Base-by-base conservation (phyloP, 805 yeast genomes). In the Saturnispora diversa region DNA sequence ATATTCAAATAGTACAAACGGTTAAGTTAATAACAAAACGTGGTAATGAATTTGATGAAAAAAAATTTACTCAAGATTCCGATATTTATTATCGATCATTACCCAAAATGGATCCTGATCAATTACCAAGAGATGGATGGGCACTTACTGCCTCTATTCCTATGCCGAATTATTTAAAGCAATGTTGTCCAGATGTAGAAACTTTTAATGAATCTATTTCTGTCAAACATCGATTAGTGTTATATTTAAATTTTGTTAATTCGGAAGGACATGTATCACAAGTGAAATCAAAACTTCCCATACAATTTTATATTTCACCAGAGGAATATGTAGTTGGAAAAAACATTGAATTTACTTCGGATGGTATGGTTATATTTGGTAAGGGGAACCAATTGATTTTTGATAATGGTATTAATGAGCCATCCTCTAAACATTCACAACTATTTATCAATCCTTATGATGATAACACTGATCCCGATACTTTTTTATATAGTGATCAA, bases 241-340 rank as follows among this genome's bases (percentile, higher is more conserved):
- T 74, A 5, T 51, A 55, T n/a, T 62, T 74, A 11, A 69, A 68
- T 39, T 53, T 74, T 27, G 56, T 64, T 17, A 74, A 74, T 44
- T 59, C 65, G 6, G 71, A 64, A 44, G 77, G 77, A 12, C 77
- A 72, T 50, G 55, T 60, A 2, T 68, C 74, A 39, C 76, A 73
- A 48, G 60, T 74, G 24, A 58, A 74, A 37, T 74, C 78, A 9
- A 72, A 71, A 45, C 53, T 74, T 31, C 79, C 79, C 0, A 54
- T 74, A 2, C 49, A 51, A 26, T 51, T 73, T 4, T 70, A 66
- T 44, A 52, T 72, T 13, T 64, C 69, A 40, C 62, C 70, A 4
- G 59, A 60, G 34, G 54, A 42, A 9, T 25, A 37, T n/a, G 35
- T 56, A 10, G 39, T 42, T 24, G 61, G 53, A 7, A 48, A 60